Conservation (phyloP, 805 yeast species). For the Wickerhamia fluorescens region DNA sequence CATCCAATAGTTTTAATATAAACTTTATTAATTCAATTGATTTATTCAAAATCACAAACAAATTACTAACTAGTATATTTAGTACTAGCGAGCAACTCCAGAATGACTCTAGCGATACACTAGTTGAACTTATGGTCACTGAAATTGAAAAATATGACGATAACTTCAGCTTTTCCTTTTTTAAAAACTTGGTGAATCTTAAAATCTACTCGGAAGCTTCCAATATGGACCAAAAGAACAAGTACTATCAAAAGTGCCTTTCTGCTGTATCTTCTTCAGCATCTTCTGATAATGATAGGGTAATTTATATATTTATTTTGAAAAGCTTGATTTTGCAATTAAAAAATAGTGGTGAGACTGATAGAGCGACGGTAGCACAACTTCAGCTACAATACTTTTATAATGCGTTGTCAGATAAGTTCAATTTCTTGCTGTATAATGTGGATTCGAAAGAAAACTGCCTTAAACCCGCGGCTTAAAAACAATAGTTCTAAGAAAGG, state of each 20-base stretch:
- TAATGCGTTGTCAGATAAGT: conserved; percentile 6
- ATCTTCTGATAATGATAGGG: conserved; percentile 13
- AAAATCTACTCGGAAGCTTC: conserved; percentile 9
- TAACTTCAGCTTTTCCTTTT: conserved; percentile 9
- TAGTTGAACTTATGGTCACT: conserved; percentile 3
- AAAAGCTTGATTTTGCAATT: conserved; percentile 9
- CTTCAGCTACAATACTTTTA: conserved; percentile 11
- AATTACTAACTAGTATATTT: no score
- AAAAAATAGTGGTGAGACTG: conserved; percentile 12
- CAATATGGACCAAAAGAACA: conserved; percentile 10
- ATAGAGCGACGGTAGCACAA: conserved; percentile 14
- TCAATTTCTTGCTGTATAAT: conserved; percentile 6
- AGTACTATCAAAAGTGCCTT: conserved; percentile 10
- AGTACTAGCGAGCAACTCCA: no score
- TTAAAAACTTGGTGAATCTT: conserved; percentile 11
- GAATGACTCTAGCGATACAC: background rate
- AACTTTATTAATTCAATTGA: conserved; percentile 13
- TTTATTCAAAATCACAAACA: no score
- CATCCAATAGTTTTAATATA: conserved; percentile 12
- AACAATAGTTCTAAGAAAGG: no score
- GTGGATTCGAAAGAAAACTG: no score
- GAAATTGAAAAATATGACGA: conserved; percentile 2
- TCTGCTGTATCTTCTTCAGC: conserved; percentile 7
- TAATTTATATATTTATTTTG: conserved; percentile 14
- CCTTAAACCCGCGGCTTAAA: no score